Evolutionary conservation across 805 yeast genomes (phyloP), one percentile per base, ranked within the genome.

Genomic region (Diddensiella caesifluorescens): DNA sequence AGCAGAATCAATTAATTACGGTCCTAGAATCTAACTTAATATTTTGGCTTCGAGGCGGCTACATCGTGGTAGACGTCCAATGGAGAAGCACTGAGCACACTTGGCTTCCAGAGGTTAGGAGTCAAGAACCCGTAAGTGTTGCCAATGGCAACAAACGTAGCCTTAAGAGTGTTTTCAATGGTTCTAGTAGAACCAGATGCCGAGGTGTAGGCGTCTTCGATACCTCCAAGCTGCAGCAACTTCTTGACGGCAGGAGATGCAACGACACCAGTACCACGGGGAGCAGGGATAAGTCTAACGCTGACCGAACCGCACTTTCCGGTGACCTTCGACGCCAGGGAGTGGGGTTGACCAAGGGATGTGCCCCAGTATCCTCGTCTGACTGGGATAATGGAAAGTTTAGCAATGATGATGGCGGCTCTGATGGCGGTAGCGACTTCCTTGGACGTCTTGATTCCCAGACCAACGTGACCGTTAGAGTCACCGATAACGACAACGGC

Each of bases 281-380:
- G 97, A 60, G 98, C 98, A 74, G 98, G 98, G 69, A 92, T 89
- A 70, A 92, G 62, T 82, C 98, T 88, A 61, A 90, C 96, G 55
- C 83, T 71, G 68, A 92, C 97, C 74, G 97, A 90, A 83, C 98
- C 98, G 80, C 97, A 92, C 88, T 90, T 92, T 79, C 98, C 98
- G 60, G 97, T 83, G 70, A 89, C 87, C 88, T 92, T 92, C 75
- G 82, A 74, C 66, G 96, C 90, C 69, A 90, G 83, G 60, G 98
- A 85, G 84, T 92, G 98, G 69, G 98, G 98, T 74, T 85, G 83
- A 83, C 98, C 98, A 74, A 92, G 85, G 81, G 88, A 87, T 72
- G 95, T 75, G 77, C 98, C 98, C 98, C 98, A 92, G 92, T 92
- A 92, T 80, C 98, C 98, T 83, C 98, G 88, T 83, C 98, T 90